Base-by-base conservation (phyloP, 495 filamentous ascomycete genomes). In the Penicillium angulare region DNA sequence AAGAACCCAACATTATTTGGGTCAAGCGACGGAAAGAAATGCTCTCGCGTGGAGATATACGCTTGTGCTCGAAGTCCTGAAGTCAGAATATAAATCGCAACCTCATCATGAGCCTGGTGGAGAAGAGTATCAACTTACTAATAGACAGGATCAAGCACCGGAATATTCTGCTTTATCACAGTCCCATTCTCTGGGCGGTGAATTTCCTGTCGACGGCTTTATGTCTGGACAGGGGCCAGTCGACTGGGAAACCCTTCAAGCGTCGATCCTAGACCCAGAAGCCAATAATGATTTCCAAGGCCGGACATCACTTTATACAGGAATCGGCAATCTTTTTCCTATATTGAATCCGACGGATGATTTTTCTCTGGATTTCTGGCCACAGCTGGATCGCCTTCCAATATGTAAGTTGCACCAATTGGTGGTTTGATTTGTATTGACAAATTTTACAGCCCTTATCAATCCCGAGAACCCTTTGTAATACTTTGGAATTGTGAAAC, bases 1-100 rank as follows among this genome's bases (percentile, higher is more conserved):
- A 41, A 57, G 42, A 15, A 55, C 64, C 18, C 61, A 62, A 20
- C 33, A 53, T 23, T 56, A 67, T 35, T 49, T 67, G 5, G 61
- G 61, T 1, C 42, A 62, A 47, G 64, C 56, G 1, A 67, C 64
- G 1, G 56, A 53, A 17, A 52, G 52, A 3, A 67, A 67, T 49
- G 51, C 64, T 6, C 64, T 61, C 0, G 57, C 61, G 0, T 64
- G 61, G 64, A 57, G 58, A 49, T 67, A 67, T 16, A 60, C 56
- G 10, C 44, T 53, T 33, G 64, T 67, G 3, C 27, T 67, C 4
- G 53, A 67, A 35, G 56, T 56, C 5, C 48, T 67, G 33, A 56
- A 59, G 15, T 50, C 53, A 31, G 64, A 64, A 29, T 27, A 53
- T 6, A 53, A 51, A 10, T 26, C 47, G n/a, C 24, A 44, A 9